A percentile compares a stretch with the other conserved stretches of the same genome.
Conservation (phyloP, 345 rosid genomes). For the Gossypium longicalyx region DNA sequence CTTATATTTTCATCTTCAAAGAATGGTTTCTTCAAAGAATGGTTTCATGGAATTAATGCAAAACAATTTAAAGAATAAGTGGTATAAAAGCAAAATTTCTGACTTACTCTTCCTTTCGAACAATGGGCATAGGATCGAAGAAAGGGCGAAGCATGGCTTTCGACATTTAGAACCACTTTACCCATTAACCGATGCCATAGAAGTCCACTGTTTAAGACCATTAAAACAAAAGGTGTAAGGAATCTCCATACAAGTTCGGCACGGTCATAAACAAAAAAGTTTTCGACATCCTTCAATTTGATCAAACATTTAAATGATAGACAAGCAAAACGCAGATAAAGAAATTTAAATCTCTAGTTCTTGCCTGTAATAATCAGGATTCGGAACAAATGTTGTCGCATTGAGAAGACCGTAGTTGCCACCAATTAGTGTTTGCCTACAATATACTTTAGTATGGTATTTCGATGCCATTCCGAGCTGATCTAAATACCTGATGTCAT, state of each 20-base stretch:
- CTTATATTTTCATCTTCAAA: neutral
- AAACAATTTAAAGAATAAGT: neutral
- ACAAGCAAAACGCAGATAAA: neutral
- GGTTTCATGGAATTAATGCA: neutral
- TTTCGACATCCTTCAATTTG: neutral
- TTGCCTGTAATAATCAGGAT: slow-evolving; percentile 97
- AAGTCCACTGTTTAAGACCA: slow-evolving; percentile 58
- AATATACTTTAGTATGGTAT: slow-evolving; percentile 90
- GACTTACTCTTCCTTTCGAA: slow-evolving; percentile 87
- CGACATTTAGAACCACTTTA: slow-evolving; percentile 56
- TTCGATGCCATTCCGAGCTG: slow-evolving; percentile 96
- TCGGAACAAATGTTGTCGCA: slow-evolving; percentile 56
- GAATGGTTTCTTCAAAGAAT: neutral
- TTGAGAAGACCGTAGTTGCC: slow-evolving; percentile 89
- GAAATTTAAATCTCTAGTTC: slow-evolving; percentile 15
- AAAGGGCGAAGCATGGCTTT: slow-evolving; percentile 44
- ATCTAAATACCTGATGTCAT: slow-evolving; percentile 73
- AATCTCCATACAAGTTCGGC: neutral
- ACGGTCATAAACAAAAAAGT: neutral
- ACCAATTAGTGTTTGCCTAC: slow-evolving; percentile 91
- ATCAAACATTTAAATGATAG: neutral
- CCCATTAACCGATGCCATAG: slow-evolving; percentile 98
- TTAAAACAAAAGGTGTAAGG: neutral
- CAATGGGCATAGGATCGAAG: slow-evolving; percentile 90
- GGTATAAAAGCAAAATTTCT: slow-evolving; percentile 3